These are phyloP conservation scores for Diplodia mutila DNA, from an alignment of 2,329 filamentous ascomycete species.

Conservation along the genomic window DNA sequence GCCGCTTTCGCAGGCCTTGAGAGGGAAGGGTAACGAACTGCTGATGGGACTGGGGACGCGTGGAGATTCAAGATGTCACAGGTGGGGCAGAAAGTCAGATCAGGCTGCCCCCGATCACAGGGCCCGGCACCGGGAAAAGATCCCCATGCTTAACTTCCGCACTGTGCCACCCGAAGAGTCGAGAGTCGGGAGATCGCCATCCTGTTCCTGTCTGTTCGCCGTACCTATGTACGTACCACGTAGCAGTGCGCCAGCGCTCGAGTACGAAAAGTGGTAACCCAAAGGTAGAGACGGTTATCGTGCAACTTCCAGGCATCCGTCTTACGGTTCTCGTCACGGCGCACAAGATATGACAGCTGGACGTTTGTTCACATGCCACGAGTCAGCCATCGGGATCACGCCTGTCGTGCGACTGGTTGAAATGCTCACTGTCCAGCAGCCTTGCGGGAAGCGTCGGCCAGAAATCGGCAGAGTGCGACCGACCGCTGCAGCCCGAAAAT, in stretches of 20 bases:
- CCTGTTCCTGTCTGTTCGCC: no score
- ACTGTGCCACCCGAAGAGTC: neutral
- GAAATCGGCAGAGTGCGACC: neutral
- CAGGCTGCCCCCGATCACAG: neutral
- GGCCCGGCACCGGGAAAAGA: neutral
- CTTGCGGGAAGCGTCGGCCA: neutral
- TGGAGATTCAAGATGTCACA: neutral
- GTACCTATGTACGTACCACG: no score
- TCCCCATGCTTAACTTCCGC: neutral
- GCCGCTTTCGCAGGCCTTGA: neutral
- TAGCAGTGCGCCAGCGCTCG: neutral
- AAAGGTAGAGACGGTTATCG: neutral
- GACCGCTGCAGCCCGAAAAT: neutral
- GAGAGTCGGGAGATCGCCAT: conserved; percentile 5
- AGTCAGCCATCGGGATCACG: conserved; percentile 6
- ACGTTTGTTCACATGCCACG: neutral
- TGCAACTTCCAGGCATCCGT: neutral
- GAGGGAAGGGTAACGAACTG: neutral
- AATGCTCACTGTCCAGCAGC: neutral
- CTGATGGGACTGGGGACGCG: neutral
- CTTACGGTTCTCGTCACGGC: neutral
- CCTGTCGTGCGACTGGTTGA: neutral
- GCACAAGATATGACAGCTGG: neutral
- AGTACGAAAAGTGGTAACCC: neutral
- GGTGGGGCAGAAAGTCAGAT: conserved; percentile 8